These are phyloP conservation scores for Abelmoschus esculentus DNA, from an alignment of 345 rosid genomes.

Conservation along the genomic window DNA sequence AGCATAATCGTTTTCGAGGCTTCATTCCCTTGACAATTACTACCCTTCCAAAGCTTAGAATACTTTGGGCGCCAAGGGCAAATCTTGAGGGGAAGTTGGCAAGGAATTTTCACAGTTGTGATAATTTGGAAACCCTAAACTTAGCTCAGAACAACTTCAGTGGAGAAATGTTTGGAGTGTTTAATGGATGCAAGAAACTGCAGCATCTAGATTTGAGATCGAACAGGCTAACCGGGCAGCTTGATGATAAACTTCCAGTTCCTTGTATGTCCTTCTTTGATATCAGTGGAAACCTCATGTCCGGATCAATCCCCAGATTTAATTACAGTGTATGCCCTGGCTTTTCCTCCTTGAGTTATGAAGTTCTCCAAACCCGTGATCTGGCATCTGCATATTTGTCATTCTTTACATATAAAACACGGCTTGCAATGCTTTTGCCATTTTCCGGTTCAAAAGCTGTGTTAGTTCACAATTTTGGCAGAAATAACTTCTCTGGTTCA, in stretches of 20 bases:
- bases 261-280: constrained; percentile 34
- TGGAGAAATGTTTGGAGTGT: constrained; percentile 16
- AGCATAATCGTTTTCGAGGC: constrained; percentile 27
- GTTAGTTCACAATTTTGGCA: constrained; percentile 24
- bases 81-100: constrained; percentile 22
- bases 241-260: constrained; percentile 19
- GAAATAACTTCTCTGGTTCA: constrained; percentile 29
- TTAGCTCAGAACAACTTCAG: constrained; percentile 25
- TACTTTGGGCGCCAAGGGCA: constrained; percentile 30
- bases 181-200: constrained; percentile 24
- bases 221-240: constrained; percentile 21
- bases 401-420: constrained; percentile 18
- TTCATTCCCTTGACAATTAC: constrained; percentile 18
- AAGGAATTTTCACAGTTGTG: constrained; percentile 22
- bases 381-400: constrained; percentile 20
- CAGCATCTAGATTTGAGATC: constrained; percentile 26
- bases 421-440: not conserved
- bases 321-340: constrained; percentile 16
- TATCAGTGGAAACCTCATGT: constrained; percentile 24
- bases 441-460: not conserved
- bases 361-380: not conserved
- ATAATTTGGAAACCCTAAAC: constrained; percentile 27
- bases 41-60: constrained; percentile 21
- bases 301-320: constrained; percentile 30
- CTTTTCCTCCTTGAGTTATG: not conserved